These are phyloP conservation scores for Penicillium turbatum DNA, from an alignment of 495 filamentous ascomycete species.

Conservation along the genomic window DNA sequence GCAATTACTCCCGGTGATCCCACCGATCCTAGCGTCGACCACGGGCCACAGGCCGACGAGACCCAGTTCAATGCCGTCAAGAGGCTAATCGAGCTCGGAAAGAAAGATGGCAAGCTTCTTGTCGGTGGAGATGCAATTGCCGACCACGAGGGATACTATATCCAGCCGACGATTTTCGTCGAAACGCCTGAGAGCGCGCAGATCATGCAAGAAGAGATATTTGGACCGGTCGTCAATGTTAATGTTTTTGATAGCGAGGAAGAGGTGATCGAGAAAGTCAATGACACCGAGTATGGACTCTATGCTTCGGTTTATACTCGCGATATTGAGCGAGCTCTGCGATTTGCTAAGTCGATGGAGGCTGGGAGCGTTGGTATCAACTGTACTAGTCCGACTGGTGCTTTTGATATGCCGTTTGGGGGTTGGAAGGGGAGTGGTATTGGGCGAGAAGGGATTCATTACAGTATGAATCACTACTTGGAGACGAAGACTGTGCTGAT, in stretches of 20 bases:
- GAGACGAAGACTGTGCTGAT: slow-evolving; percentile 50
- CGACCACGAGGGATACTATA: slow-evolving; percentile 35
- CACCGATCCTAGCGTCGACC: slow-evolving; percentile 11
- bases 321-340: slow-evolving; percentile 44
- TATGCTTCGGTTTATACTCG: slow-evolving; percentile 45
- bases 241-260: slow-evolving; percentile 37
- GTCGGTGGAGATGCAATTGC: slow-evolving; percentile 10
- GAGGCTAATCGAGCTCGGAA: slow-evolving; percentile 77
- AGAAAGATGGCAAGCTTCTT: slow-evolving; percentile 53
- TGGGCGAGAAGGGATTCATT: slow-evolving; percentile 42
- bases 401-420: slow-evolving; percentile 43
- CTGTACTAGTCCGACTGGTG: slow-evolving; percentile 33
- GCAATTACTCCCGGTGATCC: background rate
- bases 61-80: slow-evolving; percentile 84
- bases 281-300: slow-evolving; percentile 40
- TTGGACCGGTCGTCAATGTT: slow-evolving; percentile 44
- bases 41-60: slow-evolving; percentile 79
- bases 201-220: slow-evolving; percentile 43
- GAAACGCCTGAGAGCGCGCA: slow-evolving; percentile 30
- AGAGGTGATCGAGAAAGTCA: slow-evolving; percentile 38
- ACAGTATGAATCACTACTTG: slow-evolving; percentile 39
- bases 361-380: slow-evolving; percentile 53
- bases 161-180: slow-evolving; percentile 44
- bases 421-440: slow-evolving; percentile 50
- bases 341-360: slow-evolving; percentile 46